Percentiles rank a stretch among this genome's conserved stretches.
phyloP scores from a whole-genome alignment of 805 yeast genomes.

The Metschnikowia arizonensis region DNA sequence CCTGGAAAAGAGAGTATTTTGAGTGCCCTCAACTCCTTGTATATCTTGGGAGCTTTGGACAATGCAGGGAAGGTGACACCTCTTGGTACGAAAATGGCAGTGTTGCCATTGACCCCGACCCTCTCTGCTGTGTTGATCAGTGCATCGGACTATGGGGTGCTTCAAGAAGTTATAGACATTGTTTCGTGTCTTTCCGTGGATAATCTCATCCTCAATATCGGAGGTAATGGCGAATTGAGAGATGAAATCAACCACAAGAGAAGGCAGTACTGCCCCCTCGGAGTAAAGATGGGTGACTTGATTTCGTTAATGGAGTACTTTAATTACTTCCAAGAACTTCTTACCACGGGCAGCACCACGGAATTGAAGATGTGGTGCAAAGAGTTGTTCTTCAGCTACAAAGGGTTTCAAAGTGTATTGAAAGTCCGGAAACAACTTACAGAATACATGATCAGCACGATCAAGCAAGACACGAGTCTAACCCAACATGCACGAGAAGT shows the following conservation, averaged over 20 bases:
- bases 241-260: constrained; percentile 82
- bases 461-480: constrained; percentile 38
- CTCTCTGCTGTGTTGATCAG: constrained; percentile 77
- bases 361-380: constrained; percentile 83
- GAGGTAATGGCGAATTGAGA: constrained; percentile 60
- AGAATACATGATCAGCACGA: constrained; percentile 56
- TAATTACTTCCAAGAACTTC: constrained; percentile 44
- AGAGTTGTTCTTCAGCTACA: constrained; percentile 66
- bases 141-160: constrained; percentile 57
- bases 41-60: constrained; percentile 73
- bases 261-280: constrained; percentile 63
- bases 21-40: constrained; percentile 73
- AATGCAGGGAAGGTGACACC: constrained; percentile 71
- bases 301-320: constrained; percentile 75
- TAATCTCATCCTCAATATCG: constrained; percentile 74
- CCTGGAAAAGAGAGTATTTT: constrained; percentile 78
- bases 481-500: constrained; percentile 24
- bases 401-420: constrained; percentile 75
- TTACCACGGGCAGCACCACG: constrained; percentile 27
- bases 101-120: constrained; percentile 89
- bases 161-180: constrained; percentile 74
- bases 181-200: constrained; percentile 93
- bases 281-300: constrained; percentile 77
- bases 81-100: constrained; percentile 81
- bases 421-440: constrained; percentile 72